Base-by-base conservation (phyloP, 2,329 filamentous ascomycete genomes). In the Alternaria novae-zelandiae region DNA sequence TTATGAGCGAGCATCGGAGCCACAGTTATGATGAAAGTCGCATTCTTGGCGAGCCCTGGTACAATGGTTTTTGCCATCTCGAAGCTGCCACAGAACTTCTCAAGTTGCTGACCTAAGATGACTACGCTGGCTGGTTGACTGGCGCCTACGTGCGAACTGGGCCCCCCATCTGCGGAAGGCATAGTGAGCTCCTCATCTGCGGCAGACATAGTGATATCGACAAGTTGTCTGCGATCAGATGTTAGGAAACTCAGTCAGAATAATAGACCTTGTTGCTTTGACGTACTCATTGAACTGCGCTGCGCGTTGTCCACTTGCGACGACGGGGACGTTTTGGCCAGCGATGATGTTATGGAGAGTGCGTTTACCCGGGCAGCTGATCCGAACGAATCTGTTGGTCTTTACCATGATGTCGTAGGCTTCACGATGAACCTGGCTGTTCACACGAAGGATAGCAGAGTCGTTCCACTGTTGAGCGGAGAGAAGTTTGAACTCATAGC, bases 21-120 rank as follows among this genome's bases (percentile, higher is more conserved):
- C 3, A 41, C 1, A 17, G 36, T 41, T 17, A 41, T 41, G 36
- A 41, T 0, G 36, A 41, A 41, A 11, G 15, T 41, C 36, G 36
- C 36, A 17, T 0, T 17, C 0, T 41, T 41, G n/a, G 36, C 36
- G 5, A 41, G 36, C n/a, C n/a, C 36, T 17, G n/a, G 36, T 0
- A 41, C 0, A 11, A 41, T 3, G 5, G 36, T 41, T 6, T 17
- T 41, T 6, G 36, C n/a, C 36, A 41, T 41, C 8, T 41, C 36
- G n/a, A 41, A 41, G 36, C 36, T 41, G 36, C 0, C 0, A 0
- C 36, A 41, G 36, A 41, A 17, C 3, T 17, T 41, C 0, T 3
- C 0, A 17, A 41, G 36, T 0, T 41, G 0, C 0, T 0, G 0
- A 1, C 36, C 9, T 1, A 41, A 5, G 1, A 41, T 17, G 36